Evolutionary conservation across 1,139 yeast genomes (phyloP).

Genomic region (Pichia sp.): DNA sequence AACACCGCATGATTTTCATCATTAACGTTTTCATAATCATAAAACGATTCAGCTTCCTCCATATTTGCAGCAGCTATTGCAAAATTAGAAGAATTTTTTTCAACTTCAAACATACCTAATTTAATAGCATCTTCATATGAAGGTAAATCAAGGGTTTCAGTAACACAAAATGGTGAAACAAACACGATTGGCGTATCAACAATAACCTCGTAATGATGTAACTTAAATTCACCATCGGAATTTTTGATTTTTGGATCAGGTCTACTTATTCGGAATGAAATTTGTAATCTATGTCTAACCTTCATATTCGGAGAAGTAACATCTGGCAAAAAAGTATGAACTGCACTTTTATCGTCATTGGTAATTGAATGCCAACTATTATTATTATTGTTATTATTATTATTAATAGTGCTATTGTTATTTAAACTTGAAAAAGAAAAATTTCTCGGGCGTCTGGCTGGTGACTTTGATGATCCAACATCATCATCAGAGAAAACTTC

Average conservation of each 20-base stretch:
- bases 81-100: conserved; percentile 10
- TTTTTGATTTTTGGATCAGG: conserved; percentile 26
- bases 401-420: background rate
- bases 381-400: background rate
- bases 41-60: background rate
- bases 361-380: background rate
- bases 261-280: conserved; percentile 71
- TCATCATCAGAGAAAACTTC: conserved; percentile 11
- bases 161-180: conserved; percentile 64
- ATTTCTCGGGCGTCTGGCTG: conserved; percentile 16
- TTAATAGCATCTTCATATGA: conserved; percentile 40
- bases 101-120: conserved; percentile 16
- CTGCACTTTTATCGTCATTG: conserved; percentile 4
- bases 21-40: conserved; percentile 2
- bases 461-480: conserved; percentile 8
- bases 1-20: conserved; percentile 22
- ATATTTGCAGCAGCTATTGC: conserved; percentile 1
- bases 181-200: conserved; percentile 79
- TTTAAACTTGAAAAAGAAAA: conserved; percentile 12
- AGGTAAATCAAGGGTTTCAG: conserved; percentile 66
- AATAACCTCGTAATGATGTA: conserved; percentile 84
- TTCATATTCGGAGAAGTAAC: conserved; percentile 60
- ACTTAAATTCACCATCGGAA: conserved; percentile 49
- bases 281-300: conserved; percentile 69
- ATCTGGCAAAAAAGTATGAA: conserved; percentile 54